Evolutionary conservation across 2,329 filamentous ascomycete species (phyloP).

Genomic region (Cytospora piceae): DNA sequence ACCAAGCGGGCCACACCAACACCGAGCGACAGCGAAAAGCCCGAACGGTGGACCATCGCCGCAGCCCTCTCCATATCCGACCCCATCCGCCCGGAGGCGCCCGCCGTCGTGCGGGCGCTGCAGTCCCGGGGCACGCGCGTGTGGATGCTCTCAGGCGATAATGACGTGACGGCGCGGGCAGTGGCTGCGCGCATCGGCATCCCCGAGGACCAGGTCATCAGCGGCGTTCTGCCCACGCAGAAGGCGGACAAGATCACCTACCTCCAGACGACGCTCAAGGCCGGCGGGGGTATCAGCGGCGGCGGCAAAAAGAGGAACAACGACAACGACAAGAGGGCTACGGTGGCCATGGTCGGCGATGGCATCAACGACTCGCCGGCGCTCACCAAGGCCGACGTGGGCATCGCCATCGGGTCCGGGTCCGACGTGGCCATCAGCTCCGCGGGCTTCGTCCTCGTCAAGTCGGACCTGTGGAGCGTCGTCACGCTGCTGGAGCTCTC

Average conservation of each 20-base stretch:
- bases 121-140: constrained; percentile 69
- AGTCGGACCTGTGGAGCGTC: constrained; percentile 69
- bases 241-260: constrained; percentile 75
- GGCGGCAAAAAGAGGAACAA: constrained; percentile 35
- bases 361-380: constrained; percentile 90
- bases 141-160: constrained; percentile 94
- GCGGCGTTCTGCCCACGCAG: constrained; percentile 81
- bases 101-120: constrained; percentile 66
- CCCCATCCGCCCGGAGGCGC: constrained; percentile 75
- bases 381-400: constrained; percentile 78
- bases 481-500: constrained; percentile 75
- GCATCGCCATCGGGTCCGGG: constrained; percentile 81
- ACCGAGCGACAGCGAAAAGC: not conserved
- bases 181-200: constrained; percentile 80
- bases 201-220: constrained; percentile 72
- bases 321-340: constrained; percentile 45
- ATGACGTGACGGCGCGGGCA: constrained; percentile 78
- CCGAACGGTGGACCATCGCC: constrained; percentile 52
- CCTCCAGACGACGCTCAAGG: constrained; percentile 58
- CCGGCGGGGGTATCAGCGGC: constrained; percentile 38
- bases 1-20: constrained; percentile 38
- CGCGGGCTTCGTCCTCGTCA: constrained; percentile 81
- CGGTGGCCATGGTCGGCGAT: constrained; percentile 84
- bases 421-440: constrained; percentile 83
- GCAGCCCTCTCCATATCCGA: constrained; percentile 79